phyloP scores from a whole-genome alignment of 1,139 yeast species.

The Martiniozyma asiatica region DNA sequence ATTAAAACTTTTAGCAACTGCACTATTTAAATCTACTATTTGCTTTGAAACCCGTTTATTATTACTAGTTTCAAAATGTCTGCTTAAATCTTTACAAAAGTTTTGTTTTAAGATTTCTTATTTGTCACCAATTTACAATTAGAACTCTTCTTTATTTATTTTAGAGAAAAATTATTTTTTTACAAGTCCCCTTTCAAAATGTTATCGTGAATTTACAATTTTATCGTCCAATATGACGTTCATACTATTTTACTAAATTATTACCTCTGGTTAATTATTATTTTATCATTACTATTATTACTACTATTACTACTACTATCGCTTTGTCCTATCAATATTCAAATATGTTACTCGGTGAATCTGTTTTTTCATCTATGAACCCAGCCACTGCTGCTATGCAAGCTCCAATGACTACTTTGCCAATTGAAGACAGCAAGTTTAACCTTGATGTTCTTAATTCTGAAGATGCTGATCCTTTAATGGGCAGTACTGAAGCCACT shows the following conservation, averaged over 20 bases:
- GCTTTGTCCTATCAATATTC: conserved; percentile 1
- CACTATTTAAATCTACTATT: conserved; percentile 1
- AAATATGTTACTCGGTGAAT: conserved; percentile 29
- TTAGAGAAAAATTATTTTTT: conserved; percentile 4
- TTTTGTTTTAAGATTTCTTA: background rate
- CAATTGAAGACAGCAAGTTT: conserved; percentile 2
- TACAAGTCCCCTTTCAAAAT: conserved; percentile 8
- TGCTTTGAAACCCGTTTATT: conserved; percentile 3
- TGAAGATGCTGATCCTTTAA: conserved; percentile 1
- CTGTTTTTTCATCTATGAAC: conserved; percentile 4
- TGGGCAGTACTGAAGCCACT: too few relatives aligned
- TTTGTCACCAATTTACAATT: conserved; percentile 1
- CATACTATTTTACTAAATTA: conserved; percentile 2
- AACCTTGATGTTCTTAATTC: conserved; percentile 1
- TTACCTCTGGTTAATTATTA: background rate
- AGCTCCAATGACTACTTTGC: conserved; percentile 2
- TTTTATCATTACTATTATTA: background rate
- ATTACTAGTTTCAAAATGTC: conserved; percentile 17
- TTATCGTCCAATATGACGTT: conserved; percentile 19
- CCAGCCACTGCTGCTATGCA: background rate
- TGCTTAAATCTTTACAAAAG: conserved; percentile 15
- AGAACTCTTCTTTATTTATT: conserved; percentile 3
- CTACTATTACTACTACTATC: background rate
- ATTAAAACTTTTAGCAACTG: conserved; percentile 8
- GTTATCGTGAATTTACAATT: conserved; percentile 14